A percentile compares a stretch with the other conserved stretches of the same genome.
phyloP scores from a whole-genome alignment of 176 grass and related monocot genomes.

The Aegilops umbellulata region DNA sequence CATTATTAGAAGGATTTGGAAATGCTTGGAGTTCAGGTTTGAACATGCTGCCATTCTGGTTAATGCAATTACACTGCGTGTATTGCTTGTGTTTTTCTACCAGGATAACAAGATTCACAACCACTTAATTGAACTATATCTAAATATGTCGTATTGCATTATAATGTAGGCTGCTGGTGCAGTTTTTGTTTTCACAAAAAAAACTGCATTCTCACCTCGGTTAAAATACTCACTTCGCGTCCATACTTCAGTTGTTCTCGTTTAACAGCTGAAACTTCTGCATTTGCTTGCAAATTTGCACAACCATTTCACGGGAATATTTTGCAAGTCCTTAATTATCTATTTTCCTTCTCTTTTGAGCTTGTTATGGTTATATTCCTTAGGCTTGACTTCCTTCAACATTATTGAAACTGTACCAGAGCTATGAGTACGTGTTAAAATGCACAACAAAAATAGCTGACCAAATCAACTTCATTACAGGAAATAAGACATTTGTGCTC shows the following conservation, averaged over 20 bases:
- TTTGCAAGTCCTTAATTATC: no score
- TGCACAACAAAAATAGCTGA: constrained; percentile 29
- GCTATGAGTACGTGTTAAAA: background rate
- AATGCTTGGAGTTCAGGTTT: constrained; percentile 3
- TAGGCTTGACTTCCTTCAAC: background rate
- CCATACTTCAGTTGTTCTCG: background rate
- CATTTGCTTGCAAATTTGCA: constrained; percentile 6
- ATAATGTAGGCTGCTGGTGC: background rate
- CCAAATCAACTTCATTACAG: constrained; percentile 48
- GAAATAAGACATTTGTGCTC: constrained; percentile 90
- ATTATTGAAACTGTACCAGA: constrained; percentile 14
- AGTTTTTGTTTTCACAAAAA: background rate
- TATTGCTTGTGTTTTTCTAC: background rate
- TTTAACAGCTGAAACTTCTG: constrained; percentile 2
- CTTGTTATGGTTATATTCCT: background rate
- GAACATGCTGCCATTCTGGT: background rate
- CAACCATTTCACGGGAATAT: background rate
- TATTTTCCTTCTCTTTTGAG: background rate
- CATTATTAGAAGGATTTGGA: background rate
- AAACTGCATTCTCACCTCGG: background rate
- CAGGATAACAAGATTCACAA: background rate
- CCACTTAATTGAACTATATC: background rate
- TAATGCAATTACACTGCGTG: background rate
- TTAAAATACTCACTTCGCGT: background rate
- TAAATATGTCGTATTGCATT: background rate